Base-by-base conservation (phyloP, 139 green algal genomes). In the Coelastrella sp. region DNA sequence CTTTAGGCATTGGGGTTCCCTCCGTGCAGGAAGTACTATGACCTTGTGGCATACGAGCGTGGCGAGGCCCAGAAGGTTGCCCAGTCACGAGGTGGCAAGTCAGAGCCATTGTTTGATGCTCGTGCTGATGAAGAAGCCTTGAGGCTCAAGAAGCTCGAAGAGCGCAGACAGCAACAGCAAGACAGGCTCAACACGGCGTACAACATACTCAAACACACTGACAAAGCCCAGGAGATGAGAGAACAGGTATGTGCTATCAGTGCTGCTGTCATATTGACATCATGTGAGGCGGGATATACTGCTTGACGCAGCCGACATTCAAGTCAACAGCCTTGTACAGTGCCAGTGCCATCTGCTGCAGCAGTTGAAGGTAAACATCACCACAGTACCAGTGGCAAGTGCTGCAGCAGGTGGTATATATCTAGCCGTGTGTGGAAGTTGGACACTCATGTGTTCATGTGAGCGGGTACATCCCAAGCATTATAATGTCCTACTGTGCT, bases 41-140 rank as follows among this genome's bases (percentile, higher is more conserved):
- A 97, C 87, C 91, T 98, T 82, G 95, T 96, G 68, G 90, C 93
- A 59, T 98, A 98, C 88, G 94, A 97, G 83, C 91, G 88, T 3
- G 47, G 92, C 16, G 86, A 93, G 75, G 90, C 91, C 4, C 47
- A 78, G 23, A 96, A 96, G 89, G 92, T 90, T 2, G 93, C 92
- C 11, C 13, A 11, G 5, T 32, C 6, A n/a, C 68, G 59, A 47
- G 57, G n/a, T 20, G 57, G 19, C 16, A 13, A 23, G 23, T 64
- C 23, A 11, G 84, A 23, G 4, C 14, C 32, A 11, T 16, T 23
- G n/a, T 90, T 85, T 90, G 86, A 79, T 58, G 86, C 86, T 23
- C 76, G 61, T 32, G 77, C 86, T 23, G 96, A 98, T 79, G 97
- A 99, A 89, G 91, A 92, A 84, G 95, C 96, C 80, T 89, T 96